phyloP scores from a whole-genome alignment of 208 protist species.

The Acanthamoeba divionensis region DNA sequence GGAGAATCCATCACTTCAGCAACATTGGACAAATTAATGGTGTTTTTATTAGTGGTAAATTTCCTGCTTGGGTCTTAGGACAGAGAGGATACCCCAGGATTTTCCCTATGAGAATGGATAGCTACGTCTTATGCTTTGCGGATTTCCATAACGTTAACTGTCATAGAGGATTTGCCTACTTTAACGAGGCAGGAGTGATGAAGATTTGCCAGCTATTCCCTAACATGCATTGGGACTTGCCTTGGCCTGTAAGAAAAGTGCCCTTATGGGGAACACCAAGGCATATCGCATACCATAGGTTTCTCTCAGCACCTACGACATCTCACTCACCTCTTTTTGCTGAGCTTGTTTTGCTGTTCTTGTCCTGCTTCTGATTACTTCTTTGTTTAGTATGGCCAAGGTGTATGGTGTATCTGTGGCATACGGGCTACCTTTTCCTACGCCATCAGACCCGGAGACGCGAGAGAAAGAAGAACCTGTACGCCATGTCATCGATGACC shows the following conservation, averaged over 20 bases:
- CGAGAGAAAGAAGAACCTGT: too few species aligned
- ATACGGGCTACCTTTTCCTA: too few species aligned
- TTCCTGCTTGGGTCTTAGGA: slow-evolving; percentile 2
- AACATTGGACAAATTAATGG: not conserved
- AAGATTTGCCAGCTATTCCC: slow-evolving; percentile 45
- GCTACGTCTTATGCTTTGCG: not conserved
- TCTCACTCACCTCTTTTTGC: not conserved
- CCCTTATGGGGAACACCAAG: not conserved
- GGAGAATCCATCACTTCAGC: not conserved
- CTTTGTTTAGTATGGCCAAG: too few species aligned
- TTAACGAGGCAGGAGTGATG: not conserved
- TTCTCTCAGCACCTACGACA: too few species aligned
- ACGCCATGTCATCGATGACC: too few species aligned
- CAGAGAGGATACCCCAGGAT: slow-evolving; percentile 11
- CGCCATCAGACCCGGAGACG: too few species aligned
- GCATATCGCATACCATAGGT: slow-evolving; percentile 19
- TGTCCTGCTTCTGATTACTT: too few species aligned
- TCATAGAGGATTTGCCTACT: slow-evolving; percentile 36
- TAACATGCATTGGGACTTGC: not conserved
- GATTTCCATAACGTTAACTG: slow-evolving; percentile 52
- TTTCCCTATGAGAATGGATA: slow-evolving; percentile 44
- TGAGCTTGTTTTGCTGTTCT: too few species aligned
- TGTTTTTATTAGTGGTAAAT: not conserved
- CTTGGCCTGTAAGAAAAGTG: not conserved
- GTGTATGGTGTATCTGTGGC: too few species aligned